Base-by-base conservation (phyloP, 176 grass and related monocot genomes). In the Tuctoria greenei region DNA sequence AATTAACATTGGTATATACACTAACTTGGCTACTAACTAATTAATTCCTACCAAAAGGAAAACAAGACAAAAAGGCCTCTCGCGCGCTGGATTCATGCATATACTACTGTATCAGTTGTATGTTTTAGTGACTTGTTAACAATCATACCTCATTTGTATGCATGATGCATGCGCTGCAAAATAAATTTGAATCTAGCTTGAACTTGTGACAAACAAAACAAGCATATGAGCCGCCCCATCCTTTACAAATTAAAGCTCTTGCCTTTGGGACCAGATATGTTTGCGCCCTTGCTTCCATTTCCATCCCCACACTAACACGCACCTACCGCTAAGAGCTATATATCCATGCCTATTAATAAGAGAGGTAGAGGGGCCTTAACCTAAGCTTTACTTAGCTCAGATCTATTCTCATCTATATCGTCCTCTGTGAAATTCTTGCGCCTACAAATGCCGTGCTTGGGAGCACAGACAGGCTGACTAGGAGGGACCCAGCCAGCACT, bases 281-380 rank as follows among this genome's bases (percentile, higher is more conserved):
- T 41, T 31, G 66, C 66, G 60, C 61, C 59, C 39, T 40, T 40
- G 74, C 64, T 79, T 83, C 42, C 35, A 68, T 61, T 57, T 51
- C 17, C 16, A 50, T 61, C 79, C 84, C 85, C 79, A 83, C 79
- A 67, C 79, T 76, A 75, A 75, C 7, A 74, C 8, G 62, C 7
- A 74, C 8, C 72, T 86, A 72, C 8, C 23, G 41, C 62, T 72
- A 66, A 58, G 39, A 59, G 28, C 66, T 76, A 76, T 38, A 11
- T 46, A 76, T 64, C 45, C 73, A 76, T 58, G 36, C 58, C n/a
- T n/a, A 65, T 27, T 75, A 56, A 77, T 28, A 60, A 74, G 37
- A 61, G 71, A 40, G 36, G 4, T 2, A 74, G 18, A 20, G 61
- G 41, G 52, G 69, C 23, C 72, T 69, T 64, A 39, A 83, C 68